These are phyloP conservation scores for Colletotrichum nymphaeae DNA, from an alignment of 2,329 filamentous ascomycete species.

Conservation along the genomic window DNA sequence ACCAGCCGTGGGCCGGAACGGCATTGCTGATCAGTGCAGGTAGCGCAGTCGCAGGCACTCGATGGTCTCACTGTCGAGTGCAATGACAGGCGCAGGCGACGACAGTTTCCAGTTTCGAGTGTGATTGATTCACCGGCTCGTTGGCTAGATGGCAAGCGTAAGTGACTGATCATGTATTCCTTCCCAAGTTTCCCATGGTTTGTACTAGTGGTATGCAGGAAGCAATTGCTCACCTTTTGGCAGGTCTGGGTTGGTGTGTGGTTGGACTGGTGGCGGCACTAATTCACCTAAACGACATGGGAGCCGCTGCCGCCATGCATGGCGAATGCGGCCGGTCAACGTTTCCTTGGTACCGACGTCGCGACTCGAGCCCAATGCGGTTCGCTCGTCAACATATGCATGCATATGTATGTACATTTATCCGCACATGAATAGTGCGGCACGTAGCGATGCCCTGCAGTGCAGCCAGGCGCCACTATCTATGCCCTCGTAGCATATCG, in stretches of 20 bases:
- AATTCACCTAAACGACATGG: conserved; percentile 9
- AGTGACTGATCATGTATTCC: background rate
- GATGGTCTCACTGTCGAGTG: background rate
- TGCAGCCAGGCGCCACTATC: background rate
- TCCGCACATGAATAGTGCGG: conserved; percentile 16
- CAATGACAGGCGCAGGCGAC: background rate
- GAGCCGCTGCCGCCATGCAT: conserved; percentile 12
- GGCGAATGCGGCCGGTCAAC: conserved; percentile 17
- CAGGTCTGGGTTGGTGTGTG: background rate
- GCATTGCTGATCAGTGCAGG: background rate
- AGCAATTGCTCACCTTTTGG: background rate
- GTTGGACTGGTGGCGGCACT: conserved; percentile 6
- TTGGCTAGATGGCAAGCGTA: background rate
- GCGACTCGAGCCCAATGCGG: conserved; percentile 33
- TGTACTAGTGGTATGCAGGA: background rate
- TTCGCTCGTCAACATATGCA: conserved; percentile 27
- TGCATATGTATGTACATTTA: conserved; percentile 10
- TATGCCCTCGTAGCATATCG: background rate
- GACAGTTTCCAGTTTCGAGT: background rate
- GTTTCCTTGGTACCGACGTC: conserved; percentile 25
- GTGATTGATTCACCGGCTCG: background rate
- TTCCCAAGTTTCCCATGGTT: background rate
- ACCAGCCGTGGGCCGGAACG: background rate
- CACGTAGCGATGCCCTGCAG: conserved; percentile 6
- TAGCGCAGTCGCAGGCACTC: too few relatives aligned